Base-by-base conservation (phyloP, 2,329 filamentous ascomycete species). In the Colletotrichum spaethianum region DNA sequence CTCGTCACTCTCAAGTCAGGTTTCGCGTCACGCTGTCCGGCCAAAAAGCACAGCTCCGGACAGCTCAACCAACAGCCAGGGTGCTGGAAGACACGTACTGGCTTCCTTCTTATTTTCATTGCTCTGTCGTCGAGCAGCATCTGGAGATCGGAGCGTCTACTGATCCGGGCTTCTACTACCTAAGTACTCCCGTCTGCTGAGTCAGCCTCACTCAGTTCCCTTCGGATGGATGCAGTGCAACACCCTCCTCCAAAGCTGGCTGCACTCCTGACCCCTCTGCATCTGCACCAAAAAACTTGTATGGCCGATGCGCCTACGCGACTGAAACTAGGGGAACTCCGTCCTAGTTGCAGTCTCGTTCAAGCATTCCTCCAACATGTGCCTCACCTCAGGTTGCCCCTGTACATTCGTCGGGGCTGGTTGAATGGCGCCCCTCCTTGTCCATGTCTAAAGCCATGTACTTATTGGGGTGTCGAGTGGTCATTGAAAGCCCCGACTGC, bases 291-390 rank as follows among this genome's bases (percentile, higher is more conserved):
- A 40, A 4, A 46, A 42, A 53, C 20, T 28, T 26, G 44, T 44
- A 11, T 68, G 64, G 56, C 28, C 40, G n/a, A 42, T 63, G 59
- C 65, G 38, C 48, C 50, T 59, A 26, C 69, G 23, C n/a, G 9
- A 40, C 44, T 69, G 69, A 69, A 69, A 69, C 69, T 38, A 72
- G 59, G 65, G 44, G 52, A 36, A 28, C 42, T 40, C 23, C 3
- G 16, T 52, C n/a, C 33, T 18, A 48, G 31, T 52, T 20, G 14
- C 33, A 59, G 36, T 65, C 16, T 33, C 50, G 20, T 40, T 28
- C 50, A 33, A 26, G 26, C n/a, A 28, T 26, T n/a, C 38, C 46
- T 23, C 38, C 14, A 53, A 2, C 46, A 14, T 63, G 46, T 14
- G 11, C 14, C 44, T 33, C 31, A 11, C 46, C 46, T 14, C 11